Evolutionary conservation across 768 basidiomycete genomes (phyloP), one percentile per base, ranked within the genome.

Genomic region (Dentipellis sp.): DNA sequence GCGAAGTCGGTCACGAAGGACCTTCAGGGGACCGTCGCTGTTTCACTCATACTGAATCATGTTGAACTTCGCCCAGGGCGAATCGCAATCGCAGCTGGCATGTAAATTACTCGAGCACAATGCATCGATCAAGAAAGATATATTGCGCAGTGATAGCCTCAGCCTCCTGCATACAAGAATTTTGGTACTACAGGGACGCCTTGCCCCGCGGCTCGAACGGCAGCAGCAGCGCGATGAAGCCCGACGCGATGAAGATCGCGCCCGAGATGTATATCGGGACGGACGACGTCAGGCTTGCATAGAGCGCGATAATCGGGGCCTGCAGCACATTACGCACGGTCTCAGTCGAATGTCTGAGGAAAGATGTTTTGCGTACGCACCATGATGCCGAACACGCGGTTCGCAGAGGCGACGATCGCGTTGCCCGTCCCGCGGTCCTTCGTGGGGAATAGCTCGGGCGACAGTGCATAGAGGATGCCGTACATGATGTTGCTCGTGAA

Each of bases 321-420:
- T 76, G 52, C 21, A 46, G 9, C 21, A 50, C 17, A 8, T 4
- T 2, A 23, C 8, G 19, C 9, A 16, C 22, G 21, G 48, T 16
- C 17, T 50, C 23, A 50, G 21, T 12, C 19, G 11, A 1, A 12
- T 16, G 6, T 10, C 38, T 10, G 34, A 21, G 34, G 3, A 14
- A 36, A 38, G 6, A 35, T 23, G 19, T 19, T 19, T 22, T 7
- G 16, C 4, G 49, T 61, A 65, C 77, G 58, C 51, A 74, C 77
- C 73, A 82, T 80, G 60, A 85, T 73, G 21, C 83, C 83, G 55
- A 81, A 82, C 40, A 85, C 62, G 16, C 82, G 73, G 62, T 78
- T 81, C 12, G 78, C 74, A 12, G 72, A 70, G 2, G 79, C 71
- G 21, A 78, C 77, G 36, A 83, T 68, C 10, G 77, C 79, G 45